Base-by-base conservation (phyloP, 2,329 filamentous ascomycete species). In the Cordyceps tenuipes region DNA sequence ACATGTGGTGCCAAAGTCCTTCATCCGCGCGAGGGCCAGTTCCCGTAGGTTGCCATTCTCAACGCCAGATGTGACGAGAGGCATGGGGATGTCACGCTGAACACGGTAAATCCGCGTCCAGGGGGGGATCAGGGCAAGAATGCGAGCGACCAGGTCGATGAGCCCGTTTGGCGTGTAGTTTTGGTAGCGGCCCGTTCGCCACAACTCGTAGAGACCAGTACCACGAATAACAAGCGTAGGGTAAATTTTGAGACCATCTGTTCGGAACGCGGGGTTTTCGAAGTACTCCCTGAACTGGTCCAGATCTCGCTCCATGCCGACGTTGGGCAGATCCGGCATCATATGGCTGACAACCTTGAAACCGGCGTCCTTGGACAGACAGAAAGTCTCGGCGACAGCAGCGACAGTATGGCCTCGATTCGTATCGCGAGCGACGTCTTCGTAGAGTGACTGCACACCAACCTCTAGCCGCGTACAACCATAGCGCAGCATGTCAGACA, bases 331-430 rank as follows among this genome's bases (percentile, higher is more conserved):
- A 71, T 99, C 94, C 1, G 94, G 94, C 94, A 99, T 99, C 94
- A 99, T 99, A 76, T 99, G 94, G 66, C 90, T 96, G 63, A 99
- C 94, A 0, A 99, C 94, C 74, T 99, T 99, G 82, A 96, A 99
- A 0, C 94, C 94, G 6, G 95, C 91, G 72, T 99, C 95, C 75
- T 99, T 99, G 64, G 94, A 86, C n/a, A 97, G 80, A 66, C 90
- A 95, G 72, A 99, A 99, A 0, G 94, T 99, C 75, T 99, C 92
- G 34, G 91, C 93, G 0, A 99, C 94, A 1, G 95, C 85, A 7
- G 91, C 91, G 26, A 99, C 94, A 0, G 94, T 99, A 73, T 99
- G 94, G 0, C 94, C 94, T 69, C 94, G 84, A 73, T 99, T 99
- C 0, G 94, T 97, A 75, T 99, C 94, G 68, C 94, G 83, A n/a